Base-by-base conservation (phyloP, 805 yeast genomes). In the Candida bentonensis region DNA sequence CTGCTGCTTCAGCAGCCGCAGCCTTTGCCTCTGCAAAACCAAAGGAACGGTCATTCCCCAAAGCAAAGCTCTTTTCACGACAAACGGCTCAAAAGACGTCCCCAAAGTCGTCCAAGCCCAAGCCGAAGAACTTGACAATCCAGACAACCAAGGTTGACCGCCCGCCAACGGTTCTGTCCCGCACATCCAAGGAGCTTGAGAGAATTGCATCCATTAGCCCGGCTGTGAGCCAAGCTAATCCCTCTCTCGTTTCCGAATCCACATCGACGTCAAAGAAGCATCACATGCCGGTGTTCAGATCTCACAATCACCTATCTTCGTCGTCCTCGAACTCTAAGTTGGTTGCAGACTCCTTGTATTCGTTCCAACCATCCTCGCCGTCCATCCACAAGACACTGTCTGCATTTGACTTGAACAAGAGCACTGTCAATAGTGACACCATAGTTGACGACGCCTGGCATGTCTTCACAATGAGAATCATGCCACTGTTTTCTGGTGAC, bases 401-500 rank as follows among this genome's bases (percentile, higher is more conserved):
- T 2, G 54, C 60, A 2, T 43, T 62, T 4, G 62, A 60, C 25
- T 45, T 55, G 13, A 52, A 52, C 49, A 62, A 49, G 46, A 53
- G 55, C 36, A 50, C 51, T 22, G 68, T 63, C 40, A 65, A 63
- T 45, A 51, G 62, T 23, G 59, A 57, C 15, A 58, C 61, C 23
- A 57, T 63, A 7, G 43, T 73, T 3, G 74, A 70, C 46, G 71
- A 70, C 21, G 63, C 78, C 2, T 76, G 79, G 77, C 54, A 66
- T 1, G 55, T 72, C 4, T 57, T 78, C 1, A 59, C 68, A 7
- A 55, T 66, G 2, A 53, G 68, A 3, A 62, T 71, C 0, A 54
- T 65, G 21, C 73, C 79, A 1, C 49, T 78, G 5, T 78, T 76
- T 51, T 51, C 55, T 17, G 70, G 74, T n/a, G 74, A 69, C 23